A percentile compares a stretch with the other conserved stretches of the same genome.
Conservation (phyloP, 306 rosid species). For the Lagenaria siceraria region DNA sequence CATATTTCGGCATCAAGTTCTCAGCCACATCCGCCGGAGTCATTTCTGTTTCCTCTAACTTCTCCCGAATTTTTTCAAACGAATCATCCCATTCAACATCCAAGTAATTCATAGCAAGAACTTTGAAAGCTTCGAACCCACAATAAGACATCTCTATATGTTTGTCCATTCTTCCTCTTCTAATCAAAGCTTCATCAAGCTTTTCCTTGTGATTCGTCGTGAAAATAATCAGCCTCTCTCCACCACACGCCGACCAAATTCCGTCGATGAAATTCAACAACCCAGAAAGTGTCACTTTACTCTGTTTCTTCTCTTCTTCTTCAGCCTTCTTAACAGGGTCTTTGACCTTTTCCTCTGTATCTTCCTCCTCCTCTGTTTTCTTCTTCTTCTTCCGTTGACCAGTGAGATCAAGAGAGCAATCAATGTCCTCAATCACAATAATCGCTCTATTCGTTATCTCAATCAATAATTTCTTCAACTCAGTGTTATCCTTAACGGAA, state of each 20-base stretch:
- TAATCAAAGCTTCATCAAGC: conserved; percentile 68
- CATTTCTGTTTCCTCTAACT: conserved; percentile 27
- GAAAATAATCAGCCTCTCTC: conserved; percentile 64
- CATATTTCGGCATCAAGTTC: conserved; percentile 59
- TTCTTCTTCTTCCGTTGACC: conserved; percentile 40
- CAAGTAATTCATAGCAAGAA: conserved; percentile 51
- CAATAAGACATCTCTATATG: conserved; percentile 63
- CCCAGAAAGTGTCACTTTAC: conserved; percentile 20
- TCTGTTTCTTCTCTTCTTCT: conserved; percentile 15
- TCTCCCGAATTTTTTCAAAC: conserved; percentile 16
- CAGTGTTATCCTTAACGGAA: conserved; percentile 35
- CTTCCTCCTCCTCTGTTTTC: not conserved
- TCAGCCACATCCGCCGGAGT: conserved; percentile 92
- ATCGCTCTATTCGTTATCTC: conserved; percentile 32
- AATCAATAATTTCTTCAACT: conserved; percentile 31
- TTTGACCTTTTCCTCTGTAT: not conserved
- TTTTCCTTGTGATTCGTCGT: conserved; percentile 73
- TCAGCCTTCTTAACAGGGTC: not conserved
- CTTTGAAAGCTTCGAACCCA: conserved; percentile 51
- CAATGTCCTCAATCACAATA: conserved; percentile 55
- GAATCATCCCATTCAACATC: conserved; percentile 31
- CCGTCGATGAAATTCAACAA: conserved; percentile 8
- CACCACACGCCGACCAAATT: conserved; percentile 67
- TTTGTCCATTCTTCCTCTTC: conserved; percentile 85
- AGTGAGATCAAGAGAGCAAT: conserved; percentile 58